Conservation (phyloP, 1,284 basidiomycete genomes). For the Ganoderma sp. region DNA sequence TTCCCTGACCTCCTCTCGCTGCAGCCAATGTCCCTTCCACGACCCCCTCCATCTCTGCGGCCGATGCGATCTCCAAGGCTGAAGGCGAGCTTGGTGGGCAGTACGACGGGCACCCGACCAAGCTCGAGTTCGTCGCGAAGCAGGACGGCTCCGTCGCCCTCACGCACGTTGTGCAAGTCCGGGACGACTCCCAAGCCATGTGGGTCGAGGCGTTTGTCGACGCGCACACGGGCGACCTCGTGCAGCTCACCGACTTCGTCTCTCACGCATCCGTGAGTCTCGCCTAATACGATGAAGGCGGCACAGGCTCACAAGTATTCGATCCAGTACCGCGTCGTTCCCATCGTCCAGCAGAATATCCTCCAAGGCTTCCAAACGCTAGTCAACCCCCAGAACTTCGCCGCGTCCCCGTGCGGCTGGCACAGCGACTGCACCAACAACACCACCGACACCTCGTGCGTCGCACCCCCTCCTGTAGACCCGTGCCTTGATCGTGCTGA, state of each 20-base stretch:
- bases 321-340: constrained; percentile 50
- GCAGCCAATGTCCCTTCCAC: constrained; percentile 46
- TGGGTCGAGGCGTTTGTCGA: constrained; percentile 73
- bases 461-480: too few relatives aligned
- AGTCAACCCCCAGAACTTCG: constrained; percentile 48
- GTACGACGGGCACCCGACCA: constrained; percentile 49
- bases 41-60: constrained; percentile 45
- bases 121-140: constrained; percentile 53
- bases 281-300: too few relatives aligned
- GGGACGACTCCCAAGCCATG: constrained; percentile 54
- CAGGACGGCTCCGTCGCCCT: constrained; percentile 51
- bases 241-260: constrained; percentile 62
- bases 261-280: constrained; percentile 49
- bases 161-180: constrained; percentile 62
- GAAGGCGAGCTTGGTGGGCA: constrained; percentile 49
- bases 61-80: constrained; percentile 47
- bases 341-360: constrained; percentile 47
- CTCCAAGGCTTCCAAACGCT: constrained; percentile 47
- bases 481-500: background rate
- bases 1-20: background rate
- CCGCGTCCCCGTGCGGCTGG: constrained; percentile 57
- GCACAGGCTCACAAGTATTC: too few relatives aligned
- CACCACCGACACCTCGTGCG: constrained; percentile 36
- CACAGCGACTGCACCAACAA: constrained; percentile 46
- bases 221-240: constrained; percentile 59